phyloP scores from a whole-genome alignment of 2,329 filamentous ascomycete genomes.

The Fusarium penzigii region DNA sequence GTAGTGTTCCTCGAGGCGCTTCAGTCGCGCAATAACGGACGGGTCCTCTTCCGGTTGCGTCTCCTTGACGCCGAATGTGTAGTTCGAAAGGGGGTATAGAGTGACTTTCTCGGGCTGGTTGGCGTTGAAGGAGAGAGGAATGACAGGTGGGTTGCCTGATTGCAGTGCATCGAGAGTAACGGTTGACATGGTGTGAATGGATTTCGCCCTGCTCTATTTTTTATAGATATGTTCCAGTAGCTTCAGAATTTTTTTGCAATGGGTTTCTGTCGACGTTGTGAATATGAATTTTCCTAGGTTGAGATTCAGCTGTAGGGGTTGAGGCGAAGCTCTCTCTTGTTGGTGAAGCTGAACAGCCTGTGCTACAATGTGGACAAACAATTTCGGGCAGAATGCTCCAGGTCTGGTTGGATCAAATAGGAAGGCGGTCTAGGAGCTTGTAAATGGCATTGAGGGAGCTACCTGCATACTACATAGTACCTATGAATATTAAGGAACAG shows the following conservation, averaged over 20 bases:
- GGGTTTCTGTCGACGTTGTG: not conserved
- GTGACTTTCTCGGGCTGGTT: constrained; percentile 89
- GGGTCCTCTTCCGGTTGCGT: constrained; percentile 97
- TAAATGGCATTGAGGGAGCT: no score
- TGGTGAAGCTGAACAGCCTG: not conserved
- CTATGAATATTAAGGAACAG: no score
- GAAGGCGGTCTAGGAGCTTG: not conserved
- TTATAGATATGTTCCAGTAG: no score
- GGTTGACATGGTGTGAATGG: constrained; percentile 67
- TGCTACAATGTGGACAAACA: not conserved
- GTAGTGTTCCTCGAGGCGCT: constrained; percentile 96
- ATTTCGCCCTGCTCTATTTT: no score
- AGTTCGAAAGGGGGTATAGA: constrained; percentile 94
- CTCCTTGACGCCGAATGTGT: constrained; percentile 98
- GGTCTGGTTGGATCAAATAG: not conserved
- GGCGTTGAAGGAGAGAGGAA: constrained; percentile 81
- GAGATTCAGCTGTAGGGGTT: not conserved
- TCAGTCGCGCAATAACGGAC: constrained; percentile 87
- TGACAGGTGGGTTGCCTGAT: constrained; percentile 75
- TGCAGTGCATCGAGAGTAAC: constrained; percentile 75
- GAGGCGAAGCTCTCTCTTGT: not conserved
- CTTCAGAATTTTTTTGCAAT: no score
- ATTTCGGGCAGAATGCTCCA: not conserved
- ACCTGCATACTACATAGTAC: no score
- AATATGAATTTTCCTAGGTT: not conserved